Evolutionary conservation across 208 protist species (phyloP), one percentile per base, ranked within the genome.

Genomic region (Crithidia acanthocephali): DNA sequence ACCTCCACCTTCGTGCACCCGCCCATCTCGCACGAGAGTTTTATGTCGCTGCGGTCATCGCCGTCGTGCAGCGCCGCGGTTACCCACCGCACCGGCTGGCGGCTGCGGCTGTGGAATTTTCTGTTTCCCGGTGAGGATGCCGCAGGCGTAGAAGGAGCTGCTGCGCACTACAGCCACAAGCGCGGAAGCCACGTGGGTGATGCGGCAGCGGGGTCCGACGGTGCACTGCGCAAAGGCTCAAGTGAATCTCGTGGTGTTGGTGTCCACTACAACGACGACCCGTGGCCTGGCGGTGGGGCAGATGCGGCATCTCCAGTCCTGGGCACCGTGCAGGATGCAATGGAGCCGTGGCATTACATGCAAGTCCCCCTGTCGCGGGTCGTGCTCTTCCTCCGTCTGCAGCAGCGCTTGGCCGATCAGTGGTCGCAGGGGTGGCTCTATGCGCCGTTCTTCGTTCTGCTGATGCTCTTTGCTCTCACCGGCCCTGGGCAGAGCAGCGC

Each of bases 401-500:
- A 78, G 44, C 66, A 73, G 51, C 69, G 71, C 27, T 55, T 68
- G 37, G 79, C 70, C 4, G 64, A 74, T 20, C 60, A 72, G n/a
- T 37, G 55, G 9, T 30, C 52, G 47, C 71, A 74, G 27, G 61
- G 66, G 1, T 56, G 53, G 40, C 72, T 69, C 60, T 76, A 77
- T 66, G 37, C 68, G 2, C 72, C 75, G 9, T 71, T 79, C 32
- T 62, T 66, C n/a, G 63, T 79, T 15, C 16, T 80, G 9, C 48
- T 85, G 40, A 51, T 48, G n/a, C 47, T 80, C 13, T 79, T 79
- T 27, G 33, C 71, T 2, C 22, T 85, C 2, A 20, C 67, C 22
- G 61, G 57, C 10, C 61, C 58, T 2, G 67, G 27, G 6, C 47
- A n/a, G 8, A 20, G 32, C 28, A 27, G 37, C 10, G 32, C 50